Evolutionary conservation across 116 monocot species (phyloP).

Genomic region (Phalaenopsis hybrid): DNA sequence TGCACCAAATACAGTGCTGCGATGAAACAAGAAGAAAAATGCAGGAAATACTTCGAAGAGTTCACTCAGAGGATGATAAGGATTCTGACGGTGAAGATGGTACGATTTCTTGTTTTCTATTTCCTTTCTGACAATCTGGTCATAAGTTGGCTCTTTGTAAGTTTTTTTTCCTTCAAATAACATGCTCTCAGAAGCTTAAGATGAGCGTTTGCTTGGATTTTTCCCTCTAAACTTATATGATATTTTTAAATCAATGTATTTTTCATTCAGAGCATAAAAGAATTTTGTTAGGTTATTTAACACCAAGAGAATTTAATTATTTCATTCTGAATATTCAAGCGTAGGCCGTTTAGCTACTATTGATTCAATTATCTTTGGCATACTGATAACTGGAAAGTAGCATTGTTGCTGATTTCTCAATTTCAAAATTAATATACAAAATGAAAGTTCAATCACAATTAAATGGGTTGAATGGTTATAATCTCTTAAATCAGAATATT

Average conservation of each 20-base stretch:
- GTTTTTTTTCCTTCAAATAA: not conserved
- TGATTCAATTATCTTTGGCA: not conserved
- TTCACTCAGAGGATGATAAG: constrained; percentile 71
- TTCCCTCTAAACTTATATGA: not conserved
- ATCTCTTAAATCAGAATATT: too few species aligned
- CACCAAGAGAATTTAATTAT: not conserved
- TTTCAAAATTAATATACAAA: not conserved
- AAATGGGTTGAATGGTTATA: not conserved
- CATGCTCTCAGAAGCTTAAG: not conserved
- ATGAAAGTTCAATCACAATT: not conserved
- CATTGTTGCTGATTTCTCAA: not conserved
- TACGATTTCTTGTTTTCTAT: not conserved
- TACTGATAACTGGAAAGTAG: not conserved
- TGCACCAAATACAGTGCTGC: constrained; percentile 61
- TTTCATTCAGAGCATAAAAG: not conserved
- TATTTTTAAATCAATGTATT: not conserved
- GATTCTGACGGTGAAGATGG: constrained; percentile 38
- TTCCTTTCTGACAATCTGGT: not conserved
- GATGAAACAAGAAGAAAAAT: constrained; percentile 71
- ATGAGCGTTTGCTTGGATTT: not conserved
- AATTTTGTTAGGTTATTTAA: not conserved
- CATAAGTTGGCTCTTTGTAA: not conserved
- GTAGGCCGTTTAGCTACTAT: not conserved
- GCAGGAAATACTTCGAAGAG: constrained; percentile 82
- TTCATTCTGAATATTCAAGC: not conserved